phyloP scores from a whole-genome alignment of 2,329 filamentous ascomycete genomes.

The Coniochaeta sp. region DNA sequence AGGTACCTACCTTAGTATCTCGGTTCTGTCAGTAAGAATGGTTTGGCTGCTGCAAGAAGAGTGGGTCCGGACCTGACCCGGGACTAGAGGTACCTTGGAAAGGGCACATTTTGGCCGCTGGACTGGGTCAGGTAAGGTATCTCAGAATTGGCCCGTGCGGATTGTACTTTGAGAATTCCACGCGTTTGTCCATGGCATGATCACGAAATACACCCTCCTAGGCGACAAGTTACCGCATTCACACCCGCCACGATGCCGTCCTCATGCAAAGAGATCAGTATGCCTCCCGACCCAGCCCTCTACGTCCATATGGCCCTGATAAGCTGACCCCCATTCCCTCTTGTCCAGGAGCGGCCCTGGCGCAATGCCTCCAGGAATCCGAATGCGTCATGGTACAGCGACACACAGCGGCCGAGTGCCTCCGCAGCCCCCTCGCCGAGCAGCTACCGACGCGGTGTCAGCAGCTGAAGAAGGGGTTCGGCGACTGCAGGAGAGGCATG shows the following conservation, averaged over 20 bases:
- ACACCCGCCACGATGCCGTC: constrained; percentile 56
- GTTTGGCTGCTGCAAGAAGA: no score
- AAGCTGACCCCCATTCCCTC: constrained; percentile 5
- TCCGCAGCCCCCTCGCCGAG: constrained; percentile 73
- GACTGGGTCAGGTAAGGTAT: no score
- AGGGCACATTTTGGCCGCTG: no score
- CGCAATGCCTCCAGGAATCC: constrained; percentile 89
- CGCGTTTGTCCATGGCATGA: not conserved
- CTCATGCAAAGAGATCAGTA: constrained; percentile 95
- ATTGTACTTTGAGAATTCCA: not conserved
- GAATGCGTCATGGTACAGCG: constrained; percentile 94
- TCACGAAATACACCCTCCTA: not conserved
- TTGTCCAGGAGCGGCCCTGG: constrained; percentile 72
- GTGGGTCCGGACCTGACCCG: no score
- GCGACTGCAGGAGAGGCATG: constrained; percentile 92
- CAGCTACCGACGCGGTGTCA: constrained; percentile 82
- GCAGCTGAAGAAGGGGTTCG: constrained; percentile 86
- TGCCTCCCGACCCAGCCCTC: constrained; percentile 24
- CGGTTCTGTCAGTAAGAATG: no score
- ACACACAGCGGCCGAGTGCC: constrained; percentile 78
- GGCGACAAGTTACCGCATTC: not conserved
- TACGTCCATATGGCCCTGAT: constrained; percentile 1
- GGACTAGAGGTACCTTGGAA: no score
- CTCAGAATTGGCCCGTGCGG: not conserved
- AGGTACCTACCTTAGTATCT: no score